Conservation (phyloP, 2,329 filamentous ascomycete genomes). For the Colletotrichum sp. region DNA sequence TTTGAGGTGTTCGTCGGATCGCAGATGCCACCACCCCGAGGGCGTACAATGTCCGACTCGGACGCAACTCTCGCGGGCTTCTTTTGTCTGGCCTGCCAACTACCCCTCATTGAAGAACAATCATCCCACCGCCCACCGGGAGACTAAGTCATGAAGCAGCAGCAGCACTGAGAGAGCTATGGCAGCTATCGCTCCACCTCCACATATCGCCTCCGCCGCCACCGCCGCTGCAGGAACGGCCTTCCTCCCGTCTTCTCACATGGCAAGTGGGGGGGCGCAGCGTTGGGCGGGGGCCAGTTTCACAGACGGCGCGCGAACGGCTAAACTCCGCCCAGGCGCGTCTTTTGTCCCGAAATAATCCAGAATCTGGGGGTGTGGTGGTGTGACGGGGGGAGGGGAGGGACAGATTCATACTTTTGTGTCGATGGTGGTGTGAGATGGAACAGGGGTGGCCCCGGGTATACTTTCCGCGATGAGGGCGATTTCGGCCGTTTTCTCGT, state of each 20-base stretch:
- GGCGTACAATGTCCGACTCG: not conserved
- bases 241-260: not conserved
- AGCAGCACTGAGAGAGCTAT: not conserved
- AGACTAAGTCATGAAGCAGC: not conserved
- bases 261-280: not conserved
- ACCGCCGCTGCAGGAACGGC: not conserved
- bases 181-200: not conserved
- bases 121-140: not conserved
- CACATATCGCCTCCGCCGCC: not conserved
- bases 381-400: not conserved
- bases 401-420: not conserved
- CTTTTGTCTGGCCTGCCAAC: not conserved
- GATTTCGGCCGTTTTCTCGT: not conserved
- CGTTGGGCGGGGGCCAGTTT: not conserved
- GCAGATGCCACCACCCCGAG: not conserved
- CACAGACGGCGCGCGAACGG: not conserved
- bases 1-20: not conserved
- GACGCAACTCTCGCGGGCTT: not conserved
- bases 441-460: not conserved
- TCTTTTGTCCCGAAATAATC: not conserved
- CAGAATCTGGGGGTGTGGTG: not conserved
- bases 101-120: not conserved
- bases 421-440: not conserved
- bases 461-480: not conserved
- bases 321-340: not conserved